A percentile compares a stretch with the other conserved stretches of the same genome.
Conservation (phyloP, 768 basidiomycete genomes). For the Dacryopinax spathularia region DNA sequence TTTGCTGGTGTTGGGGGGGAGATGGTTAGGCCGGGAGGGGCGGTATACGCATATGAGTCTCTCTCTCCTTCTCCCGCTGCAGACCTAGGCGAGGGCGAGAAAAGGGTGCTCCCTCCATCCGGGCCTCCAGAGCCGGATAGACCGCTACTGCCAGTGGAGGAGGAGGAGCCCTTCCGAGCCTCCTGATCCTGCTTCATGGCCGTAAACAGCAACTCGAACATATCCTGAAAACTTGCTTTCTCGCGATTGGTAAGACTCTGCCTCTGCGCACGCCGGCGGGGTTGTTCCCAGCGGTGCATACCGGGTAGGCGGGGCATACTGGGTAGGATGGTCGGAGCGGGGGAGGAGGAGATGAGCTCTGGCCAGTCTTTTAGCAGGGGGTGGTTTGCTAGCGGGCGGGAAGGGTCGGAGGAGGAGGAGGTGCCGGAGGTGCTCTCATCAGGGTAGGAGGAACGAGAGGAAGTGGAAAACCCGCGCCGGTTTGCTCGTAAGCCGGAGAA, state of each 20-base stretch:
- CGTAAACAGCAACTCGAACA: slow-evolving; percentile 59
- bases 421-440: neutral
- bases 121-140: neutral
- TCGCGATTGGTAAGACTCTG: slow-evolving; percentile 59
- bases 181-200: slow-evolving; percentile 27
- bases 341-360: neutral
- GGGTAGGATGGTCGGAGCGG: neutral
- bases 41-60: neutral
- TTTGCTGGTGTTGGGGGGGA: neutral
- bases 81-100: neutral
- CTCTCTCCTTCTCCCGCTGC: neutral
- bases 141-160: too few relatives aligned
- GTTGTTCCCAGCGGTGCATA: neutral
- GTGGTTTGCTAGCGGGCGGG: neutral
- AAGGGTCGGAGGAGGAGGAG: neutral
- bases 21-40: neutral
- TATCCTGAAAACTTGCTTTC: slow-evolving; percentile 49
- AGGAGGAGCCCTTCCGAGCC: neutral
- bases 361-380: neutral
- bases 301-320: neutral
- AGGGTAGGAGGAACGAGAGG: neutral
- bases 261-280: slow-evolving; percentile 10
- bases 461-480: neutral
- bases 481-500: neutral
- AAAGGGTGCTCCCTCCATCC: neutral